Evolutionary conservation across 208 protist species (phyloP).

Genomic region (Leptomonas pyrrhocoris): DNA sequence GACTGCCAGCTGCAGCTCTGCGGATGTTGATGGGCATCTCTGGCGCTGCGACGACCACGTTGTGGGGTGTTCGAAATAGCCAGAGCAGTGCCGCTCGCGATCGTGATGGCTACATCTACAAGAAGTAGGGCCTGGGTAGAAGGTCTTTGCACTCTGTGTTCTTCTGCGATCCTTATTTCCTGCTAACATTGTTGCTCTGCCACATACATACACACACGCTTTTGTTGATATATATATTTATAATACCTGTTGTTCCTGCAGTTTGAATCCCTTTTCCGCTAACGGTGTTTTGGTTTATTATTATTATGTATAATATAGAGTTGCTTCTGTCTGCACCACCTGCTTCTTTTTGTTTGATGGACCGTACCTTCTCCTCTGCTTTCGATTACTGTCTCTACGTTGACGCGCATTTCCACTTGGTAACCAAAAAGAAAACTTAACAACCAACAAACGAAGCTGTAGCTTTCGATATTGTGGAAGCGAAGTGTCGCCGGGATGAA

Average conservation of each 20-base stretch:
- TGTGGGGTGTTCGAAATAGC: slow-evolving; percentile 45
- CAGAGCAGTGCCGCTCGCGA: slow-evolving; percentile 24
- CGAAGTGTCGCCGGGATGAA: no score
- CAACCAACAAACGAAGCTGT: not conserved
- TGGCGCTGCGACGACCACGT: slow-evolving; percentile 33
- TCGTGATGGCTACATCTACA: slow-evolving; percentile 36
- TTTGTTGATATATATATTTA: no score
- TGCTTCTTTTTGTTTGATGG: not conserved
- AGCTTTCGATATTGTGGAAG: no score
- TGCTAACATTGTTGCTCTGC: no score
- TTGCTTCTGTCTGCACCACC: not conserved
- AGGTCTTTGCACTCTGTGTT: not conserved
- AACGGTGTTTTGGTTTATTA: slow-evolving; percentile 1
- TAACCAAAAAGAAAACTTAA: slow-evolving; percentile 9
- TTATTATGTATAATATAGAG: not conserved
- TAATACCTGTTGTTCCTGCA: no score
- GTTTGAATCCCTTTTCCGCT: no score
- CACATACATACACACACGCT: no score
- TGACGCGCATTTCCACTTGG: not conserved
- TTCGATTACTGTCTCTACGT: not conserved
- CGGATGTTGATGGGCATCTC: slow-evolving; percentile 45
- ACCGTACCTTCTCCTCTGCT: not conserved
- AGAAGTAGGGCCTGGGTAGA: slow-evolving; percentile 12
- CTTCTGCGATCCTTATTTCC: not conserved
- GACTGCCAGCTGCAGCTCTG: slow-evolving; percentile 37